Conservation (phyloP, 2,329 filamentous ascomycete species). For the Didymella keratinophila region DNA sequence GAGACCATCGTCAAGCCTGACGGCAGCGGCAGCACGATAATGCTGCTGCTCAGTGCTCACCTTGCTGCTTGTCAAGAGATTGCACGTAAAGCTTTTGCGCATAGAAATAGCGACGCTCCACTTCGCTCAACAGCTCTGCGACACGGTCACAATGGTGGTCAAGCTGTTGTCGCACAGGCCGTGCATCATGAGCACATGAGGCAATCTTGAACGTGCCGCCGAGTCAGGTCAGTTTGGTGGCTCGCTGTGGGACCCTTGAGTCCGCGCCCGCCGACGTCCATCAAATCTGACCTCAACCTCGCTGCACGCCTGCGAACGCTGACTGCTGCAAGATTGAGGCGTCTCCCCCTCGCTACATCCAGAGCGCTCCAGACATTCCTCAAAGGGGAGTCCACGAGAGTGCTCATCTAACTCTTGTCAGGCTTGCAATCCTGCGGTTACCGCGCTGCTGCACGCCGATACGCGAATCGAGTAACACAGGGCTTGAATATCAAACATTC, state of each 20-base stretch:
- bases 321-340: constrained; percentile 18
- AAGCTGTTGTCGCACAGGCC: constrained; percentile 21
- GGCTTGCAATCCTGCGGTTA: constrained; percentile 30
- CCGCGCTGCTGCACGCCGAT: constrained; percentile 31
- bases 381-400: constrained; percentile 12
- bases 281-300: constrained; percentile 14
- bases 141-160: constrained; percentile 14
- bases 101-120: constrained; percentile 13
- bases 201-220: constrained; percentile 29
- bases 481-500: constrained; percentile 33
- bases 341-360: constrained; percentile 8
- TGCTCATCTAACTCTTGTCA: constrained; percentile 26
- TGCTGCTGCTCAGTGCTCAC: constrained; percentile 21
- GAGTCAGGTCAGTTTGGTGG: constrained; percentile 24
- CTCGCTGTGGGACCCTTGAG: constrained; percentile 23
- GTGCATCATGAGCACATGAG: constrained; percentile 30
- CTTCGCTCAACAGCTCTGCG: constrained; percentile 15
- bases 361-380: constrained; percentile 13
- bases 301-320: constrained; percentile 14
- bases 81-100: constrained; percentile 16
- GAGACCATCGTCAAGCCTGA: constrained; percentile 28
- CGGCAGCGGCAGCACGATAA: constrained; percentile 31
- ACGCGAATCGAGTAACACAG: constrained; percentile 27
- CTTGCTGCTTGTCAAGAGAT: constrained; percentile 16
- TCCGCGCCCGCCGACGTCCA: constrained; percentile 28